Evolutionary conservation across 1,139 yeast genomes (phyloP).

Genomic region (Zygosaccharomyces sapae): DNA sequence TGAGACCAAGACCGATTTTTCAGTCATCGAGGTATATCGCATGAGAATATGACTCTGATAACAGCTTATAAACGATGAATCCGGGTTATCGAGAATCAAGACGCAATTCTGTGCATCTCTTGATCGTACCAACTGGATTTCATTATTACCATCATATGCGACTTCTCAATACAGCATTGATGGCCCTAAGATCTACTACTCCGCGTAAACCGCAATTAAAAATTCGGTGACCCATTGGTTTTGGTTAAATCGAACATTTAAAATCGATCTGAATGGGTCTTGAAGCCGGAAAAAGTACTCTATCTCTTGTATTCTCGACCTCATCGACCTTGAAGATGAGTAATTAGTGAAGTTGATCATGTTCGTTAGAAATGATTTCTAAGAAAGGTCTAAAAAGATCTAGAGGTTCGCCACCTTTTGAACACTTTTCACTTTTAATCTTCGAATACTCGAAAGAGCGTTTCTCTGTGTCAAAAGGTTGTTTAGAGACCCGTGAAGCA

Average conservation of each 20-base stretch:
- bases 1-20: not conserved
- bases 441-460: not conserved
- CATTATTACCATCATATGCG: no score
- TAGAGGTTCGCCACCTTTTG: constrained; percentile 12
- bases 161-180: not conserved
- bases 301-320: not conserved
- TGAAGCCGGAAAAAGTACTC: not conserved
- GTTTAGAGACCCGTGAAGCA: not conserved
- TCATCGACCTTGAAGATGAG: not conserved
- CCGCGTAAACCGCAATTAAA: no score
- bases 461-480: not conserved
- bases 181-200: not conserved
- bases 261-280: not conserved
- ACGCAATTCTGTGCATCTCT: no score
- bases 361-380: not conserved
- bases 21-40: no score
- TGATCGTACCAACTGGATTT: no score
- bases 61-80: not conserved
- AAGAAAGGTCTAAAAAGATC: constrained; percentile 1
- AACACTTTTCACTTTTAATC: constrained; percentile 1
- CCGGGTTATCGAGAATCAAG: not conserved
- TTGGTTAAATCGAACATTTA: no score
- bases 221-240: no score
- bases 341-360: not conserved
- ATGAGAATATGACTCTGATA: not conserved